A percentile compares a stretch with the other conserved stretches of the same genome.
phyloP scores from a whole-genome alignment of 441 rosid species.

The Pelargonium myrrhifolium region DNA sequence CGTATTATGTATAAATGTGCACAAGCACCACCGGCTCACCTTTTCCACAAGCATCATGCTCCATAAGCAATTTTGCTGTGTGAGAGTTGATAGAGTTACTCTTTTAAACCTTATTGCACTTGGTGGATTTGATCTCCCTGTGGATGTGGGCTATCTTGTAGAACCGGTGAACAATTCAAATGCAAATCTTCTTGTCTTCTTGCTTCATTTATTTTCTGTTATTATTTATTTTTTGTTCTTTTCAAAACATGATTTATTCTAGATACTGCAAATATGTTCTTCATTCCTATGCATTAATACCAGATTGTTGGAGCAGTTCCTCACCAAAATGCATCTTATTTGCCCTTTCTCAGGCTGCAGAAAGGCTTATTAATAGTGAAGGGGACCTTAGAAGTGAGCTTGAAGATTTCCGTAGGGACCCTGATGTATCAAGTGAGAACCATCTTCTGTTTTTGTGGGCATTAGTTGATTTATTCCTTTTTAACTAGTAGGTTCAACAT shows the following conservation, averaged over 20 bases:
- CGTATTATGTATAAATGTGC: neutral
- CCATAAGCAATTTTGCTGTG: neutral
- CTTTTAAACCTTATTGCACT: too few relatives aligned
- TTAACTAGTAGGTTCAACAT: slow-evolving; percentile 1
- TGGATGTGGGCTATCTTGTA: neutral
- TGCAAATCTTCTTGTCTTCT: neutral
- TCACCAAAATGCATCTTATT: slow-evolving; percentile 13
- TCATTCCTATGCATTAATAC: neutral
- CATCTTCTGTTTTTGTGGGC: neutral
- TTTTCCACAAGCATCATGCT: neutral
- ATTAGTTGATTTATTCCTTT: neutral
- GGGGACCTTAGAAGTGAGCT: slow-evolving; percentile 60
- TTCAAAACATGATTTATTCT: neutral
- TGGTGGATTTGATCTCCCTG: neutral
- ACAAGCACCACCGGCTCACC: neutral
- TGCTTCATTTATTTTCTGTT: neutral
- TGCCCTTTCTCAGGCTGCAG: slow-evolving; percentile 60
- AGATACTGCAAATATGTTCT: neutral
- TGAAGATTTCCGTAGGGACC: slow-evolving; percentile 52
- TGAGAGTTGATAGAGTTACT: neutral
- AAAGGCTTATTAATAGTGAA: slow-evolving; percentile 54
- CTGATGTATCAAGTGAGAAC: slow-evolving; percentile 56
- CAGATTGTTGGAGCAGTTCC: neutral
- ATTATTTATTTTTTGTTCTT: neutral
- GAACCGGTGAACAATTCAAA: neutral